These are phyloP conservation scores for Coniophora puteana DNA, from an alignment of 1,284 basidiomycete species.

Conservation along the genomic window DNA sequence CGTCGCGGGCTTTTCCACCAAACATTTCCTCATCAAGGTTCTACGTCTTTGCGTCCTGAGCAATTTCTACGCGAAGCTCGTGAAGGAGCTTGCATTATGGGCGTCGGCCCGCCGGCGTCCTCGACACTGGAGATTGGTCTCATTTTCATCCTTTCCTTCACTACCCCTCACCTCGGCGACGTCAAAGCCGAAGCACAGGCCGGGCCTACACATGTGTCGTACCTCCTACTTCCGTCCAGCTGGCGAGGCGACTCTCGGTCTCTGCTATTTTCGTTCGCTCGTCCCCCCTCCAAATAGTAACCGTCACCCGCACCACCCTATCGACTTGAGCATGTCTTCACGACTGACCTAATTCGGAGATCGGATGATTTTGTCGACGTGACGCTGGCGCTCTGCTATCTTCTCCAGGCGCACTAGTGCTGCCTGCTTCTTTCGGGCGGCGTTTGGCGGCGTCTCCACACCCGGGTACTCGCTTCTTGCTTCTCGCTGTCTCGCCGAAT, in stretches of 20 bases:
- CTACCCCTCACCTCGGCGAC: conserved; percentile 23
- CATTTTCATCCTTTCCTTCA: conserved; percentile 19
- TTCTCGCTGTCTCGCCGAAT: conserved; percentile 49
- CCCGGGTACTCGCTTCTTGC: conserved; percentile 61
- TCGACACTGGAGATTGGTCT: conserved; percentile 12
- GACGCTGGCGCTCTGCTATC: conserved; percentile 46
- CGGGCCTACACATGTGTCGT: conserved; percentile 66
- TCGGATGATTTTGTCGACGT: conserved; percentile 45
- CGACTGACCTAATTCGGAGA: conserved; percentile 62
- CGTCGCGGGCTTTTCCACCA: conserved; percentile 99
- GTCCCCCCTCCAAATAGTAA: no score
- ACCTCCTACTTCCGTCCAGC: conserved; percentile 69
- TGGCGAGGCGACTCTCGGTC: conserved; percentile 86
- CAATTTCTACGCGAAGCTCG: conserved; percentile 87
- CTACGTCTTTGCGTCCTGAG: conserved; percentile 84
- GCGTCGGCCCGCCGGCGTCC: conserved; percentile 58
- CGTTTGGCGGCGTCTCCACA: conserved; percentile 46
- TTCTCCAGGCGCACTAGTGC: conserved; percentile 57
- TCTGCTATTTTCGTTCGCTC: no score
- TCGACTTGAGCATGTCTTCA: conserved; percentile 35
- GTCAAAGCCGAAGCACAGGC: no score
- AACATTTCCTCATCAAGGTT: conserved; percentile 89
- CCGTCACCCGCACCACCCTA: no score
- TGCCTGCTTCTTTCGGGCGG: conserved; percentile 42
- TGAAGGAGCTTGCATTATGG: conserved; percentile 98